Evolutionary conservation across 306 rosid genomes (phyloP), one percentile per base, ranked within the genome.

Genomic region (Herpetospermum pedunculosum): DNA sequence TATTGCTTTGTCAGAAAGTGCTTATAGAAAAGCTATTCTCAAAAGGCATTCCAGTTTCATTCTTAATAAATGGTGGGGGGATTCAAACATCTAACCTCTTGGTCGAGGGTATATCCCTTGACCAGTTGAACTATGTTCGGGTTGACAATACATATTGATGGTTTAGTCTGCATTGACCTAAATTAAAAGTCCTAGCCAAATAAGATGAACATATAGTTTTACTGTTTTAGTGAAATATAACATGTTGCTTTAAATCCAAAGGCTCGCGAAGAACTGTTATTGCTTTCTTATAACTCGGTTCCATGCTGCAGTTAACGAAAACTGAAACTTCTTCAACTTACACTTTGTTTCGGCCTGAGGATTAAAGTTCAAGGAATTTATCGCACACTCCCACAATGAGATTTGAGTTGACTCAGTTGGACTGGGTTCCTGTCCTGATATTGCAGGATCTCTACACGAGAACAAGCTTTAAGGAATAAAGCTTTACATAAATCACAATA

Each of bases 271-370:
- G 53, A 72, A 2, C 23, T 43, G 38, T 44, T 16, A 25, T 53
- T 25, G 2, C 30, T 75, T 76, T 54, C 79, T 70, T 37, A 5
- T 55, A 52, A 75, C 73, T 67, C 16, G 53, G 70, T 15, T 52
- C 83, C 70, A 78, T 37, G 35, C 72, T 88, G 96, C 92, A 94
- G 98, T 96, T 86, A 73, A 85, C 91, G 6, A 89, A 94, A 86
- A 89, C 97, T 0, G 90, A 94, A 85, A 74, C 89, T 30, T 87
- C 93, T 81, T 84, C 96, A 79, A 76, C 85, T 15, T 94, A 83
- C 83, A 76, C 85, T 4, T 76, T 91, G 74, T 88, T 88, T 81
- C 87, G 50, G 73, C 85, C 85, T 0, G 88, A 87, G 65, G 87
- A 91, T 80, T 89, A 86, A 89, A 49, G 64, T 26, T 69, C 0